A percentile compares a stretch with the other conserved stretches of the same genome.
phyloP scores from a whole-genome alignment of 768 basidiomycete species.

The Mrakia frigida region DNA sequence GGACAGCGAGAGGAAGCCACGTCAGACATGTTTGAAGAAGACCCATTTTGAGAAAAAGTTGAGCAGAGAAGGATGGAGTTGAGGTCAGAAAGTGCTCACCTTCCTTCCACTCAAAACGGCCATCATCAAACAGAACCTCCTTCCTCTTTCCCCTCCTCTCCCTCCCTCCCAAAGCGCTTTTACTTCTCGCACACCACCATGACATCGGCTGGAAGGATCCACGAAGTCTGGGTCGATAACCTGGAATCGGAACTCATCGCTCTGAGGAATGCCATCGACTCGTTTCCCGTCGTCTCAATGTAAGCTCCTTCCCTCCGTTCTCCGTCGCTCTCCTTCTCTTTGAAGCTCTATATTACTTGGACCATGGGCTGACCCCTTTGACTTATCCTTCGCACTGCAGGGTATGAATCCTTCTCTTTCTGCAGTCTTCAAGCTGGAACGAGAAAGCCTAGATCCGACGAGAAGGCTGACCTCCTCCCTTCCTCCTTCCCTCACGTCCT shows the following conservation, averaged over 20 bases:
- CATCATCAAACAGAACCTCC: constrained; percentile 2
- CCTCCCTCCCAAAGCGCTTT: not conserved
- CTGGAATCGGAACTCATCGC: constrained; percentile 86
- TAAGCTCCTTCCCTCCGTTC: constrained; percentile 41
- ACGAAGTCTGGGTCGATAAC: constrained; percentile 92
- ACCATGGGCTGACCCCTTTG: not conserved
- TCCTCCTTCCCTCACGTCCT: constrained; percentile 17
- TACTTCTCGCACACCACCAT: not conserved
- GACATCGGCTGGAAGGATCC: constrained; percentile 50
- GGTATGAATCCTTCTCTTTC: not conserved
- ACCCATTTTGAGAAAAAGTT: not conserved
- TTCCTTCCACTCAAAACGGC: not conserved
- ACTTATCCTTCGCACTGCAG: not conserved
- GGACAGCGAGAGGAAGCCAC: not conserved
- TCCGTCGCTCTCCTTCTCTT: not conserved
- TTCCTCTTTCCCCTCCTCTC: not conserved
- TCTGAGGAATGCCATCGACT: constrained; percentile 79
- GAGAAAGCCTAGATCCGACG: not conserved
- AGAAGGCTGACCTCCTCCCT: not conserved
- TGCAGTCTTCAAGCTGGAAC: not conserved
- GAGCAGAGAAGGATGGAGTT: not conserved
- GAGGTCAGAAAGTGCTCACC: not conserved
- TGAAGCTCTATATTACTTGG: not conserved
- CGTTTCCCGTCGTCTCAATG: constrained; percentile 93
- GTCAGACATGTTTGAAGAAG: not conserved